phyloP scores from a whole-genome alignment of 2,329 filamentous ascomycete species.

The Macroventuria anomochaeta region DNA sequence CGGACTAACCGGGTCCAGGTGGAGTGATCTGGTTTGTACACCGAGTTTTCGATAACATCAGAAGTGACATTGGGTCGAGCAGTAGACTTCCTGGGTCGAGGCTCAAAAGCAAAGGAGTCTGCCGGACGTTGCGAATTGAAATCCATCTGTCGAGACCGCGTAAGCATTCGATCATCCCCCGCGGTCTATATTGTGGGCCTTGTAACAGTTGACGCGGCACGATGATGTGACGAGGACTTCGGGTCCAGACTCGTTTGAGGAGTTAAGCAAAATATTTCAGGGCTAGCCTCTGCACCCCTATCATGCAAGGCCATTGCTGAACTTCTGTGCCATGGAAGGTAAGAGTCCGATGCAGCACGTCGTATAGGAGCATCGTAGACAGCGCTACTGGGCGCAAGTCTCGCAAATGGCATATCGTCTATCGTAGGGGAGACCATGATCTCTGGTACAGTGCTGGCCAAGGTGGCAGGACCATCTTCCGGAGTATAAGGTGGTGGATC shows the following conservation, averaged over 20 bases:
- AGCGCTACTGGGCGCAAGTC: background rate
- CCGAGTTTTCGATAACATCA: slow-evolving; percentile 5
- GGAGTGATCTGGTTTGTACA: background rate
- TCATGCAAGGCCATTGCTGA: background rate
- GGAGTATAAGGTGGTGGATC: slow-evolving; percentile 9
- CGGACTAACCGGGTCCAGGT: background rate
- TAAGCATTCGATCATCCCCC: background rate
- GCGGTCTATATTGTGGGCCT: background rate
- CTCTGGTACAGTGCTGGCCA: slow-evolving; percentile 2
- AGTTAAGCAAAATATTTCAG: too few species aligned
- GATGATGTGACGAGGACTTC: background rate
- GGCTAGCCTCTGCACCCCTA: background rate
- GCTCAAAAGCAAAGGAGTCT: background rate
- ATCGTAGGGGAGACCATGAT: slow-evolving; percentile 5
- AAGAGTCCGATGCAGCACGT: slow-evolving; percentile 11
- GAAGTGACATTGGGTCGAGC: slow-evolving; percentile 5
- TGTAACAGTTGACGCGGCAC: background rate
- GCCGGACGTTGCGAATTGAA: background rate
- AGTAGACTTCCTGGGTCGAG: background rate
- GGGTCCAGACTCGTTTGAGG: background rate
- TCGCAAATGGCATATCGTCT: background rate
- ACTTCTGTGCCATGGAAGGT: background rate
- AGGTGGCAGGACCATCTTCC: background rate
- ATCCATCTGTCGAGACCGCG: background rate
- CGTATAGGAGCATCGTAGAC: background rate